Evolutionary conservation across 805 yeast genomes (phyloP).

Genomic region (Yarrowia sp.): DNA sequence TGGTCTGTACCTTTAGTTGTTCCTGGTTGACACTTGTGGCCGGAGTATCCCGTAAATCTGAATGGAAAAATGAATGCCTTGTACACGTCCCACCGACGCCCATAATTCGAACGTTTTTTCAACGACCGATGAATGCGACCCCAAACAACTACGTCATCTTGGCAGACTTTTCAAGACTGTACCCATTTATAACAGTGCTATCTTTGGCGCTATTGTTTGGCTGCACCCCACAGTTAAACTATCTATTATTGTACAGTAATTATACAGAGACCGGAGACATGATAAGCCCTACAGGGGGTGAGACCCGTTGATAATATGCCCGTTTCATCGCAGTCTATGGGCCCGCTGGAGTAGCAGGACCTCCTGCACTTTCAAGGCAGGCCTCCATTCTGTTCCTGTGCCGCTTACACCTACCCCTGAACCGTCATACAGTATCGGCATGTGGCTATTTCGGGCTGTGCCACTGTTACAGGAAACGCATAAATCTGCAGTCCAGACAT

Average conservation of each 20-base stretch:
- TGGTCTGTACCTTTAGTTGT: too few species aligned
- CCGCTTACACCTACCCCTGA: constrained; percentile 4
- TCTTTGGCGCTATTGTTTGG: constrained; percentile 16
- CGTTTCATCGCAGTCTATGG: background rate
- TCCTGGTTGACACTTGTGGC: too few species aligned
- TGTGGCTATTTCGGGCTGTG: constrained; percentile 14
- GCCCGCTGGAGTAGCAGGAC: background rate
- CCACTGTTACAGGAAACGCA: background rate
- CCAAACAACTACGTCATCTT: constrained; percentile 16
- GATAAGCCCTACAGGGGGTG: too few species aligned
- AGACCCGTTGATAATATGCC: too few species aligned
- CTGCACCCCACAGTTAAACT: constrained; percentile 16
- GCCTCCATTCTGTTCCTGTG: background rate
- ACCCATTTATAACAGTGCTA: constrained; percentile 20
- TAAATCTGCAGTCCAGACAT: constrained; percentile 13
- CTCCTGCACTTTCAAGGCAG: background rate
- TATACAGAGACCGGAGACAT: too few species aligned
- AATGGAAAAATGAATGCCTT: too few species aligned
- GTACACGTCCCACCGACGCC: too few species aligned
- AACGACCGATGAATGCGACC: too few species aligned
- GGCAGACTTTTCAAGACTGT: constrained; percentile 2
- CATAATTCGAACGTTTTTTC: too few species aligned
- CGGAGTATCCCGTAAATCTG: too few species aligned
- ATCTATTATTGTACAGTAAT: too few species aligned
- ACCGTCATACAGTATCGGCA: constrained; percentile 6